Evolutionary conservation across 176 grass and related monocot genomes (phyloP), one percentile per base, ranked within the genome.

Genomic region (Carex parvula): DNA sequence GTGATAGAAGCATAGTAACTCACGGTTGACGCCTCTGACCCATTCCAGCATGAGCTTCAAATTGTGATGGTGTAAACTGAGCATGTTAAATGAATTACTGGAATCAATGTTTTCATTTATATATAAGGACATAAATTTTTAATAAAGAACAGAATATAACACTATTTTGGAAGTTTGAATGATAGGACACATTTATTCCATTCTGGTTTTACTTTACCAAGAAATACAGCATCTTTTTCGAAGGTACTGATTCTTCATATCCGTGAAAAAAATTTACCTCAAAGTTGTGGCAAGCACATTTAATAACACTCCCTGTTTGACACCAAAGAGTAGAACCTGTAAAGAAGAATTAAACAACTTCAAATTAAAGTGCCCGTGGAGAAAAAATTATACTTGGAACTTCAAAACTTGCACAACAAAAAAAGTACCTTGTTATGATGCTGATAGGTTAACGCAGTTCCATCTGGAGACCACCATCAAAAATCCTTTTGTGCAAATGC

Each of bases 21-120:
- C 84, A 97, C 91, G 94, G 94, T 85, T 91, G 89, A 12, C 87
- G 85, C 85, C 85, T 91, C 78, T 30, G 87, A 82, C 86, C 89
- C 85, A 85, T 83, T 89, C 94, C 94, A 77, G 89, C 87, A 39
- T 97, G 94, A 8, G 88, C 91, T 90, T 97, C 94, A 81, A 97
- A 97, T 29, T 97, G 94, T 12, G 94, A 93, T 57, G 94, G 94
- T 81, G 82, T 82, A 84, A 89, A 81, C 94, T 97, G 89, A 83
- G 70, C 29, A 83, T 8, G 82, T 83, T 64, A 88, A 82, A 35
- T 50, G 84, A 13, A 90, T 61, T 63, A 83, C 18, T 79, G 12
- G 17, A 62, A 21, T 60, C 3, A 14, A 41, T 42, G 61, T 82
- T 26, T 44, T 82, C 3, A 59, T 11, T 55, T 41, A 4, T 42